Conservation (phyloP, 1,284 basidiomycete genomes). For the Cryptococcus jaspeensis region DNA sequence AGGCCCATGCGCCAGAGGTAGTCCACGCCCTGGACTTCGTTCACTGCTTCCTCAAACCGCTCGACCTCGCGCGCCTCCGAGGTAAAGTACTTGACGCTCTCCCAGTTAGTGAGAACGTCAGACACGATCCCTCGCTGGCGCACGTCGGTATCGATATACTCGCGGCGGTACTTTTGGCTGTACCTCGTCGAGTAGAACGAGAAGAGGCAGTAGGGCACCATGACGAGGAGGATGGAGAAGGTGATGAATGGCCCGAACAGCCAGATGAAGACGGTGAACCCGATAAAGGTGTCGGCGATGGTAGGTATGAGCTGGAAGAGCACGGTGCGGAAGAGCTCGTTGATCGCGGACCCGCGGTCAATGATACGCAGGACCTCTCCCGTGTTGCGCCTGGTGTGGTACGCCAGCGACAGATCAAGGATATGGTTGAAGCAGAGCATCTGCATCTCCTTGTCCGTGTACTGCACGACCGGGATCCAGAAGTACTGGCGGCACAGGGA, state of each 20-base stretch:
- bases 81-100: slow-evolving; percentile 99
- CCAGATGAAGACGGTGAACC: slow-evolving; percentile 86
- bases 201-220: slow-evolving; percentile 91
- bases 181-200: slow-evolving; percentile 80
- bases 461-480: slow-evolving; percentile 95
- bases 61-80: slow-evolving; percentile 86
- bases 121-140: slow-evolving; percentile 88
- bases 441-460: slow-evolving; percentile 88
- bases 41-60: slow-evolving; percentile 83
- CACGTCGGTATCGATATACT: slow-evolving; percentile 93
- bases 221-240: slow-evolving; percentile 74
- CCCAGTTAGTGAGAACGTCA: slow-evolving; percentile 97
- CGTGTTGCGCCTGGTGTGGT: slow-evolving; percentile 93
- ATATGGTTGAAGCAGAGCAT: slow-evolving; percentile 90
- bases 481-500: slow-evolving; percentile 88
- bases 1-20: slow-evolving; percentile 90
- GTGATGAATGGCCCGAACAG: slow-evolving; percentile 88
- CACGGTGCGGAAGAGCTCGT: slow-evolving; percentile 86
- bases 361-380: slow-evolving; percentile 94
- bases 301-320: slow-evolving; percentile 93
- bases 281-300: slow-evolving; percentile 89
- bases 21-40: slow-evolving; percentile 83
- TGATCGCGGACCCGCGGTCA: slow-evolving; percentile 97
- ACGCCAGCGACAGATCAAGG: slow-evolving; percentile 82
- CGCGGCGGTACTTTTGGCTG: slow-evolving; percentile 84